Base-by-base conservation (phyloP, 176 grass and related monocot genomes). In the Zea luxurians region DNA sequence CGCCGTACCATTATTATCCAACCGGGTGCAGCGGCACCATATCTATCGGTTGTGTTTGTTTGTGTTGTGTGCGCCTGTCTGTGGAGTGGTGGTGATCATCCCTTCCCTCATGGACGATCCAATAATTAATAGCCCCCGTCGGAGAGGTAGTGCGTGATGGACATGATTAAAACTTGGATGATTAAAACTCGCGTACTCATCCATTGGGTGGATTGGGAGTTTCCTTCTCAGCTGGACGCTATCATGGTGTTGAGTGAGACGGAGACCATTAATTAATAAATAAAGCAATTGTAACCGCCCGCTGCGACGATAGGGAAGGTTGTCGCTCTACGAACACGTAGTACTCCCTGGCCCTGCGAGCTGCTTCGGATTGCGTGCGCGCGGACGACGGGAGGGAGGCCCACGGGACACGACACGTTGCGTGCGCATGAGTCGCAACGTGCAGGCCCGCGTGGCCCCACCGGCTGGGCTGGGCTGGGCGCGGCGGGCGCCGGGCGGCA, bases 81-180 rank as follows among this genome's bases (percentile, higher is more conserved):
- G 27, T 27, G 27, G 27, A 1, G 27, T 27, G 27, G 27, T 27
- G 27, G 27, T 27, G 27, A 27, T 49, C 48, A 9, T 48, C 52
- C 15, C 17, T n/a, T n/a, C n/a, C 52, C 15, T 54, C 52, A 2
- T 17, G 1, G 27, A 27, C 52, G 1, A 2, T n/a, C 16, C 0
- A 4, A 55, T 1, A 17, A n/a, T 55, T 27, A 27, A 27, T 27
- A 17, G 17, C 52, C 17, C 17, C 10, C 6, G 67, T 7, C 27
- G 27, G 27, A 27, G 27, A 27, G 27, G 27, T 27, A 27, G 27
- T 27, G 27, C 27, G 27, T 27, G 27, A 27, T 27, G 4, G 68
- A 35, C 5, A 70, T 70, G 67, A 70, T 70, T 48, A 71, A 71
- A 50, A n/a, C n/a, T n/a, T n/a, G n/a, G n/a, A n/a, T n/a, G 47